Base-by-base conservation (phyloP, 1,139 yeast genomes). In the Magnusiomyces sp. region DNA sequence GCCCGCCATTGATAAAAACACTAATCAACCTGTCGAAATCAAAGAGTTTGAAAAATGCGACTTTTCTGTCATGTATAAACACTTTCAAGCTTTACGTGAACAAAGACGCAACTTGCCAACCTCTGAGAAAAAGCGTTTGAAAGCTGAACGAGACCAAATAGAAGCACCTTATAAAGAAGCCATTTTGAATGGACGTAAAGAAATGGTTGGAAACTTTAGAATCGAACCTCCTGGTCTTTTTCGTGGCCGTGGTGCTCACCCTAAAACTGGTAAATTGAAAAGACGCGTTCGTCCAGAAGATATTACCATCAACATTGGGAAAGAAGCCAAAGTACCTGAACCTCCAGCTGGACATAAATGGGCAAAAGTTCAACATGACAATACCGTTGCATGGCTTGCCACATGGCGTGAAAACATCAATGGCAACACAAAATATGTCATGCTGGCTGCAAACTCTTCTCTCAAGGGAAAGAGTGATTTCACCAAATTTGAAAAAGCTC, bases 191-290 rank as follows among this genome's bases (percentile, higher is more conserved):
- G 97, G 97, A 19, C 77, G 95, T 58, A 83, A 79, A 61, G 97
- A 90, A 63, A 90, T 83, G 60, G 94, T 92, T 40, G 97, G 97
- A 16, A 90, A 92, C 64, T 90, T 90, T 66, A 74, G 92, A 61
- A 83, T 92, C 49, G 98, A 92, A 72, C 97, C 97, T 44, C 97
- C 98, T 0, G 97, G 95, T 1, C 70, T 92, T 51, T 92, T 90
- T 64, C 76, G 97, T 65, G 98, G 97, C 43, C 85, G 97, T 66
- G 97, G 98, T 59, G 90, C 90, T 0, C 97, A 90, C 66, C 97
- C 97, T 16, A 89, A 87, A 65, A 90, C 97, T 1, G 98, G 97
- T 46, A 86, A 83, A 64, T 71, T 88, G 51, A 66, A 66, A 51
- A 64, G 64, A 2, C 76, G 97, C 57, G 96, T 92, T 14, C 68